These are phyloP conservation scores for Plasmodium berghei DNA, from an alignment of 169 alveolate genomes.

Conservation along the genomic window DNA sequence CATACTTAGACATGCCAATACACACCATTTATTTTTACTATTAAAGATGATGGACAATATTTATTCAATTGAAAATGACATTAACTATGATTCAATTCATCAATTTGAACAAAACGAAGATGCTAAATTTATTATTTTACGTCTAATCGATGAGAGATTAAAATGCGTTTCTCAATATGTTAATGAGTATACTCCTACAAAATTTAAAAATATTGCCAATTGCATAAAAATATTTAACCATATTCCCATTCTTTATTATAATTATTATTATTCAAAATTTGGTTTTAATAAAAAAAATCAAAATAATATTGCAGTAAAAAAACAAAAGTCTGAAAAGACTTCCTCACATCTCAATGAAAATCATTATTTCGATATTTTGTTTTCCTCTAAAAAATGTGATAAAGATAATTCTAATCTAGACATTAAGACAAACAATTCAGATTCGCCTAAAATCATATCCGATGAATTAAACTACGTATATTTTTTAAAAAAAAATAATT, in stretches of 20 bases:
- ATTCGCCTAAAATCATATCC: no score
- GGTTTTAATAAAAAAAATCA: no score
- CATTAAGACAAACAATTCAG: no score
- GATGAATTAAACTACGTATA: background rate
- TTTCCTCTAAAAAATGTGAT: no score
- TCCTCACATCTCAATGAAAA: no score
- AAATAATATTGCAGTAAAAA: no score
- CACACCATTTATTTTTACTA: conserved; percentile 15
- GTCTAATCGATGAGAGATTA: conserved; percentile 2
- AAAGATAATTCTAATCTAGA: no score
- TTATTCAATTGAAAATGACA: background rate
- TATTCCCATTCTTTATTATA: no score
- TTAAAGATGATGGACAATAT: conserved; percentile 5
- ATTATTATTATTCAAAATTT: no score
- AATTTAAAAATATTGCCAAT: conserved; percentile 4
- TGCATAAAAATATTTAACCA: conserved; percentile 7
- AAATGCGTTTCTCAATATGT: background rate
- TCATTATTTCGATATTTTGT: no score
- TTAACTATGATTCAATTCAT: background rate
- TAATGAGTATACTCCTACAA: background rate
- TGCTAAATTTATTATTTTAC: conserved; percentile 15
- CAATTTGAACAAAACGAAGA: background rate
- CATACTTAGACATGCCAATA: background rate
- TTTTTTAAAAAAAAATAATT: conserved; percentile 6
- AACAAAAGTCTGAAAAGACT: no score